phyloP scores from a whole-genome alignment of 2,329 filamentous ascomycete genomes.

The Pestalotiopsis sp. region DNA sequence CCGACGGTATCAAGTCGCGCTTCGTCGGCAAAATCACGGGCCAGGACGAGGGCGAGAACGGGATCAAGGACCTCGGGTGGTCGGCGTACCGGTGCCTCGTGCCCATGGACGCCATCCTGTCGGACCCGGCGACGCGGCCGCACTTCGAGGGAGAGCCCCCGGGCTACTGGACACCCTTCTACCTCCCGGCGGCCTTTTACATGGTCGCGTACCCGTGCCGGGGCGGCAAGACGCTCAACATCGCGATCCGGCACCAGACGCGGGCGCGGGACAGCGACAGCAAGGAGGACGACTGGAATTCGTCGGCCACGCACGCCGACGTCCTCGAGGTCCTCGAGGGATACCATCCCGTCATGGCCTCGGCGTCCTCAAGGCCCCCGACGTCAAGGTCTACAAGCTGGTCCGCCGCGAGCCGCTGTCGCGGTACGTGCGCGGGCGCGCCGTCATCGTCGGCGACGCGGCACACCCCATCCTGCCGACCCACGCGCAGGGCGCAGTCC shows the following conservation, averaged over 20 bases:
- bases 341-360: conserved; percentile 13
- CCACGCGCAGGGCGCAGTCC: conserved; percentile 15
- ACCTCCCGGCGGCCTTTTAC: conserved; percentile 11
- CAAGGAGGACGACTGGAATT: conserved; percentile 12
- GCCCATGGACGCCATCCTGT: conserved; percentile 12
- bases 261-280: not conserved
- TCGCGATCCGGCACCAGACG: conserved; percentile 13
- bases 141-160: conserved; percentile 7
- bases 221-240: conserved; percentile 7
- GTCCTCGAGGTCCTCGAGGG: conserved; percentile 10
- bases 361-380: conserved; percentile 12
- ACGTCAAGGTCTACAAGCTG: conserved; percentile 14
- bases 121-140: not conserved
- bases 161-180: conserved; percentile 14
- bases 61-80: conserved; percentile 9
- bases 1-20: conserved; percentile 23
- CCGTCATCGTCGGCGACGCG: conserved; percentile 16
- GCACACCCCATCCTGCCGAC: conserved; percentile 15
- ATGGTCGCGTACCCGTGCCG: conserved; percentile 15
- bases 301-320: conserved; percentile 9
- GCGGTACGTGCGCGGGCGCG: conserved; percentile 11
- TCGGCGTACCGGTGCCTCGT: conserved; percentile 16
- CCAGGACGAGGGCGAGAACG: not conserved
- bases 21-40: conserved; percentile 12
- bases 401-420: conserved; percentile 12